phyloP scores from a whole-genome alignment of 331 rosid genomes.

The Malus hybrid region DNA sequence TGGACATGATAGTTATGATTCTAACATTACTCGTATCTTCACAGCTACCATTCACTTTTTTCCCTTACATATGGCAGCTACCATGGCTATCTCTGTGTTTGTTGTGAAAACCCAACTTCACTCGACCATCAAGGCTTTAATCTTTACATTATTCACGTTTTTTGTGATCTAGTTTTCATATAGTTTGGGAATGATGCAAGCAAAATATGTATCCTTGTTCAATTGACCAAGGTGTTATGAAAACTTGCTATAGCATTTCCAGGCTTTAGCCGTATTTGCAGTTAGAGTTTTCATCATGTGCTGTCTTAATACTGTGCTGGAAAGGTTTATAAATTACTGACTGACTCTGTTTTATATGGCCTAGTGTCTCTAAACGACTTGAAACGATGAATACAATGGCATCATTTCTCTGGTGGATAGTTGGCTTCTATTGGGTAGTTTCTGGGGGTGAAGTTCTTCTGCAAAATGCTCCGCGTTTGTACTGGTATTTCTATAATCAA shows the following conservation, averaged over 20 bases:
- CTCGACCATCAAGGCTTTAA: not conserved
- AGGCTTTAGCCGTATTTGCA: not conserved
- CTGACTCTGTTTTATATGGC: conserved; percentile 8
- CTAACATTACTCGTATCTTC: not conserved
- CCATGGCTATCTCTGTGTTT: not conserved
- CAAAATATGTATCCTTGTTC: conserved; percentile 1
- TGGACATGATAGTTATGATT: no score
- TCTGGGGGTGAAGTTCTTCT: conserved; percentile 67
- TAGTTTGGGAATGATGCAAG: not conserved
- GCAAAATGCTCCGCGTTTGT: conserved; percentile 74
- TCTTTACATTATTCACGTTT: not conserved
- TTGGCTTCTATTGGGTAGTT: conserved; percentile 96
- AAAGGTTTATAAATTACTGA: no score
- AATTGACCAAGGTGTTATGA: conserved; percentile 12
- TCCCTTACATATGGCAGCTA: not conserved
- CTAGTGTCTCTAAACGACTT: conserved; percentile 61
- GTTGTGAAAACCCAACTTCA: not conserved
- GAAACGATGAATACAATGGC: conserved; percentile 75
- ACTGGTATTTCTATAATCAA: conserved; percentile 55
- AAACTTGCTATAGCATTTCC: not conserved
- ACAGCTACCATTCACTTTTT: not conserved
- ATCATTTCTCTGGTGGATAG: conserved; percentile 92
- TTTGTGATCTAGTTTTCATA: not conserved
- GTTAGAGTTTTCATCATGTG: not conserved
- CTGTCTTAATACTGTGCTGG: not conserved